These are phyloP conservation scores for Leishmania tropica DNA, from an alignment of 208 protist species.

Conservation along the genomic window DNA sequence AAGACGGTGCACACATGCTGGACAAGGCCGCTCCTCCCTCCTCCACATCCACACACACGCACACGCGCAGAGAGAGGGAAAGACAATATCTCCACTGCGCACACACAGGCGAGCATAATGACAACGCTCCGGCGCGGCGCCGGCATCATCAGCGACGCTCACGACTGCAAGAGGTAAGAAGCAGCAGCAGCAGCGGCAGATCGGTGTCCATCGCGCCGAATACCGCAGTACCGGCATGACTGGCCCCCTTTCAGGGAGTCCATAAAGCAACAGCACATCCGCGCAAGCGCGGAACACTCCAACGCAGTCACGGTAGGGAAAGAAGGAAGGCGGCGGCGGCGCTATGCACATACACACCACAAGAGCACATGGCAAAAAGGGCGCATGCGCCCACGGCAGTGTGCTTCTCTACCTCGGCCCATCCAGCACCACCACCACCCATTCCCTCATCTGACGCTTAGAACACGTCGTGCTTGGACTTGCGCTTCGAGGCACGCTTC, in stretches of 20 bases:
- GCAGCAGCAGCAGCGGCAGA: not conserved
- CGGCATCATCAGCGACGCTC: not conserved
- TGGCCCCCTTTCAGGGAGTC: not conserved
- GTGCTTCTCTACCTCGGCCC: not conserved
- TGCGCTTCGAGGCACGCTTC: constrained; percentile 59
- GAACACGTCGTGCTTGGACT: constrained; percentile 35
- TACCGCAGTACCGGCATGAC: not conserved
- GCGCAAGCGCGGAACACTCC: not conserved
- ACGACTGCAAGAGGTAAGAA: not conserved
- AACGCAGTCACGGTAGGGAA: not conserved
- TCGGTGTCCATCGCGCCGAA: not conserved
- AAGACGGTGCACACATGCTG: not conserved
- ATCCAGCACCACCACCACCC: no score
- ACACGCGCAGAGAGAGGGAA: not conserved
- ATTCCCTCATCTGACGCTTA: constrained; percentile 5
- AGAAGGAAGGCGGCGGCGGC: not conserved
- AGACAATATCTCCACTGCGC: not conserved
- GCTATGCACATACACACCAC: not conserved
- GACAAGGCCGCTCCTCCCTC: not conserved
- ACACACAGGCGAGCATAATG: not conserved
- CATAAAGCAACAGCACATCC: not conserved
- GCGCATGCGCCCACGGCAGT: not conserved
- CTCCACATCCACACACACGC: not conserved
- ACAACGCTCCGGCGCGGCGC: not conserved
- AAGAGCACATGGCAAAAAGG: not conserved